phyloP scores from a whole-genome alignment of 331 rosid genomes.

The Pyracantha coccinea region DNA sequence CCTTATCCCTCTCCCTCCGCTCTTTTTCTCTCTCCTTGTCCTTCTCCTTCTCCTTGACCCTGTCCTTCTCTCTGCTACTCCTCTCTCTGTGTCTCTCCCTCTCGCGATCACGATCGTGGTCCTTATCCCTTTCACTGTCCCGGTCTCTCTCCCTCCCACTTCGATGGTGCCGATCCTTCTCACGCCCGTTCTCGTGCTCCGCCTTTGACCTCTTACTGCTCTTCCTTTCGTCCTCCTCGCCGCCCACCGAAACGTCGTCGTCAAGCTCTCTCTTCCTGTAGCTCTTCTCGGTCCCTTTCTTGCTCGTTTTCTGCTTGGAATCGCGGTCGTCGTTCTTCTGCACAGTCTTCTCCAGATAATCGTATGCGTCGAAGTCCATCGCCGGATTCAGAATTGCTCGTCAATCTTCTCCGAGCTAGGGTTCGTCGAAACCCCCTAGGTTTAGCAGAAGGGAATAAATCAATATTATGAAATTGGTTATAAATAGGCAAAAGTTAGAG shows the following conservation, averaged over 20 bases:
- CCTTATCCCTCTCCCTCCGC: slow-evolving; percentile 16
- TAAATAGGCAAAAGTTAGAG: too few relatives aligned
- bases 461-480: neutral
- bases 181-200: slow-evolving; percentile 67
- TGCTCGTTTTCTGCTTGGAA: slow-evolving; percentile 47
- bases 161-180: slow-evolving; percentile 39
- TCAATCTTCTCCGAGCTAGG: slow-evolving; percentile 9
- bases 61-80: slow-evolving; percentile 50
- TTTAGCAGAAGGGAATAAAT: neutral
- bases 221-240: slow-evolving; percentile 38
- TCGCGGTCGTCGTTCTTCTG: slow-evolving; percentile 66
- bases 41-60: slow-evolving; percentile 25
- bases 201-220: slow-evolving; percentile 53
- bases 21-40: slow-evolving; percentile 19
- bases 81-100: slow-evolving; percentile 45
- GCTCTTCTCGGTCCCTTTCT: slow-evolving; percentile 42
- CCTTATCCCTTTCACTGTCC: slow-evolving; percentile 37
- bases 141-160: slow-evolving; percentile 55
- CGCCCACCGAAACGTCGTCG: slow-evolving; percentile 24
- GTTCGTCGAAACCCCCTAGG: slow-evolving; percentile 19
- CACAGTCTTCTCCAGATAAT: slow-evolving; percentile 89
- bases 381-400: neutral
- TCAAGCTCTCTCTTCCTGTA: slow-evolving; percentile 70
- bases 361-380: slow-evolving; percentile 98
- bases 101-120: slow-evolving; percentile 38